Evolutionary conservation across 805 yeast genomes (phyloP), one percentile per base, ranked within the genome.

Genomic region (Kodamaea restingae): DNA sequence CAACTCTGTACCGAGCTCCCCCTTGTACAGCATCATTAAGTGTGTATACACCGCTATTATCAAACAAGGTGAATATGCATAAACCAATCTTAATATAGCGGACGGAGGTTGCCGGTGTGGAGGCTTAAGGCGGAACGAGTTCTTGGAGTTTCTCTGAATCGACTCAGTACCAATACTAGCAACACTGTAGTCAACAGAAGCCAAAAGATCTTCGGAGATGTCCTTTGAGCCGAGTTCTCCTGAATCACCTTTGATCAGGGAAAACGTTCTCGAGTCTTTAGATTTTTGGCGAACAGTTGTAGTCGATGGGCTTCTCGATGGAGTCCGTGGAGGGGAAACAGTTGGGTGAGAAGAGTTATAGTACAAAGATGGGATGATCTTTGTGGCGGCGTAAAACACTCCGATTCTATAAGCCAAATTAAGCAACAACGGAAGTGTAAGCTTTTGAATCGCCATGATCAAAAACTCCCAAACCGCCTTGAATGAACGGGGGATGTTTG

Each of bases 21-120:
- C 87, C 37, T 83, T 80, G 54, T 88, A 88, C 67, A 87, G 95
- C 72, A 93, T 76, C 76, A 91, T 84, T 50, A 93, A 67, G 58
- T 93, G 96, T 2, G 98, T 88, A 64, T 93, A 93, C 43, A 93
- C 95, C 0, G 96, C 96, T 42, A 93, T 88, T 28, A 93, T 80
- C 42, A 93, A 81, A 61, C 96, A 87, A 2, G 98, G 98, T 26
- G 96, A 84, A 60, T 86, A 91, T 24, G 95, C 81, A 56, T 90
- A 88, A 21, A 88, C 73, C 46, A 86, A 59, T 43, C 71, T 68
- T 63, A 80, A 75, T 17, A 60, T 54, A 5, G 71, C 58, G 0
- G 71, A 64, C 4, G 58, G 61, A 7, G 54, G 57, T 37, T 53
- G 54, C 20, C 43, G 52, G 24, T 46, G 43, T 6, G 44, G 45